Base-by-base conservation (phyloP, 1,139 yeast genomes). In the Candida gigantensis region DNA sequence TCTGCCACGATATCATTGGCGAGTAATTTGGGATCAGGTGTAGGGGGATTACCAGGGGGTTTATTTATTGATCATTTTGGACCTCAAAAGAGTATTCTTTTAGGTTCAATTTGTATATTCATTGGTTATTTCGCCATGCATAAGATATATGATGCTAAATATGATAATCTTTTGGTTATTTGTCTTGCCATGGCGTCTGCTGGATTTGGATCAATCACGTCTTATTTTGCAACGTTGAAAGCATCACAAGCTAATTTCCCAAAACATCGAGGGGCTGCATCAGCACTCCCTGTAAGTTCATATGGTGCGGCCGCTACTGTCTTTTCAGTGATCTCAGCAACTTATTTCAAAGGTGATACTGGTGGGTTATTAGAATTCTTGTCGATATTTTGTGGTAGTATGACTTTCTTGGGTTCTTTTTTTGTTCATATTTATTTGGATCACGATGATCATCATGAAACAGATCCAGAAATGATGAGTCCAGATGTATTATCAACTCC, bases 211-310 rank as follows among this genome's bases (percentile, higher is more conserved):
- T 80, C 87, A 0, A 77, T 82, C 6, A 64, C 76, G 3, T 69
- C 82, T 3, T 83, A 77, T 53, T 83, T 79, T 50, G 71, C 89
- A 2, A 73, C 87, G 2, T 68, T 84, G 41, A 84, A 83, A 45
- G 81, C 84, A 6, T 76, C 84, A 2, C 84, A 85, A 14, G 65
- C 84, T 3, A 83, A 83, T 52, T 84, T 83, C 46, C 89, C 90
- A 0, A 61, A 72, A 24, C 79, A 81, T 50, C 67, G 84, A 48
- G 92, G 92, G 12, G 70, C 80, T 4, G 90, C 90, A 3, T 80
- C 81, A 4, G 79, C 83, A 1, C 62, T 75, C 14, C 84, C 84
- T 1, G 81, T 78, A 3, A 69, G 83, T 23, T 62, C 77, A 3
- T 79, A 71, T 53, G 85, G 84, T 0, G 58, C 79, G 40, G 59